phyloP scores from a whole-genome alignment of 805 yeast species.

The Naumovozyma castellii region DNA sequence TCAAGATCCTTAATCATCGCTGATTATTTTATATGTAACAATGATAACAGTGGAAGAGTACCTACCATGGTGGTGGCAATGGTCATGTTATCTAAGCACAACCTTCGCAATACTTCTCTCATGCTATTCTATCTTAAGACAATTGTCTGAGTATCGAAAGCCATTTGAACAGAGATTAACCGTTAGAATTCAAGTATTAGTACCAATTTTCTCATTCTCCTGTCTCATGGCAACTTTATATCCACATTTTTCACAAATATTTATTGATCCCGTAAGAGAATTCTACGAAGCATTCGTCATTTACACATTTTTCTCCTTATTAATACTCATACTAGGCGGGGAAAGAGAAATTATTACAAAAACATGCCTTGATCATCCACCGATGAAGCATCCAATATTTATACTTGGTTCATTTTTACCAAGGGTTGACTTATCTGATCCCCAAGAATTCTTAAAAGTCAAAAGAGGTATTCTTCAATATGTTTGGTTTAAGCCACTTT shows the following conservation, averaged over 20 bases:
- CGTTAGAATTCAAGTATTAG: constrained; percentile 70
- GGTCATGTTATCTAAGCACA: constrained; percentile 17
- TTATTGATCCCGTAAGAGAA: constrained; percentile 69
- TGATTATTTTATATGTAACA: no score
- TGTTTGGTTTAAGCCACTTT: constrained; percentile 85
- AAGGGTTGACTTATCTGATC: constrained; percentile 76
- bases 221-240: constrained; percentile 49
- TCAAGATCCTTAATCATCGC: no score
- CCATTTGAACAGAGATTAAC: constrained; percentile 82
- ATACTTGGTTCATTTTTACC: constrained; percentile 38
- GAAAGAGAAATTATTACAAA: constrained; percentile 71
- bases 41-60: no score
- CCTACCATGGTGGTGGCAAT: constrained; percentile 21
- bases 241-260: constrained; percentile 36
- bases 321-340: constrained; percentile 83
- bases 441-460: constrained; percentile 61
- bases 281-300: constrained; percentile 94
- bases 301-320: constrained; percentile 78
- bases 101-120: constrained; percentile 35
- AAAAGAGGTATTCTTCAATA: constrained; percentile 87
- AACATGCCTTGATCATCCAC: constrained; percentile 48
- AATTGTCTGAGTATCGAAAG: constrained; percentile 66
- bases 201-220: constrained; percentile 70
- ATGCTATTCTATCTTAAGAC: constrained; percentile 38
- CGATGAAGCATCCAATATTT: constrained; percentile 55